phyloP scores from a whole-genome alignment of 441 rosid genomes.

The Capsella rubella region DNA sequence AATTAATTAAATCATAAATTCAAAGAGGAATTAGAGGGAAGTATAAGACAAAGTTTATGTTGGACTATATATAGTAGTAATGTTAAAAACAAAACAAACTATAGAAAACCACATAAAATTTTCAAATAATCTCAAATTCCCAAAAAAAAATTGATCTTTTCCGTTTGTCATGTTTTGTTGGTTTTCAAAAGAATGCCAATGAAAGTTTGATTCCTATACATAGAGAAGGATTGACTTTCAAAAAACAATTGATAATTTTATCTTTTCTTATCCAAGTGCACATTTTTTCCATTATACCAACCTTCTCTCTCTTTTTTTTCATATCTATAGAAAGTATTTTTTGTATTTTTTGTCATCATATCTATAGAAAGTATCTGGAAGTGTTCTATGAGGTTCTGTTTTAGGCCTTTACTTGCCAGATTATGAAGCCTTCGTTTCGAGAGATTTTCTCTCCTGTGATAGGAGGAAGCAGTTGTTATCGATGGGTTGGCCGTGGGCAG shows the following conservation, averaged over 20 bases:
- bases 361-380: no score
- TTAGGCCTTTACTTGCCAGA: no score
- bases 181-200: background rate
- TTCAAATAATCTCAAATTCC: slow-evolving; percentile 38
- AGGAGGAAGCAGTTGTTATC: no score
- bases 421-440: no score
- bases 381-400: no score
- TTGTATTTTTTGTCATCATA: no score
- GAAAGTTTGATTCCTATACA: slow-evolving; percentile 13
- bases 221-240: slow-evolving; percentile 21
- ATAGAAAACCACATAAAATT: slow-evolving; percentile 22
- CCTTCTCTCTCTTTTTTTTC: no score
- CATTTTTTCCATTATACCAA: slow-evolving; percentile 23
- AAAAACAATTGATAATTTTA: background rate
- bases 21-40: slow-evolving; percentile 3
- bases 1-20: background rate
- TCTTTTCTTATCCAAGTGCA: slow-evolving; percentile 11
- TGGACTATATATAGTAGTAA: background rate
- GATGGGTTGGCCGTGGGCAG: no score
- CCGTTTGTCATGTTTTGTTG: slow-evolving; percentile 23
- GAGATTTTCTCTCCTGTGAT: no score
- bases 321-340: no score
- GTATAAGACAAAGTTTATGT: slow-evolving; percentile 30
- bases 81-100: background rate
- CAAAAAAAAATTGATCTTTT: background rate